Evolutionary conservation across 495 filamentous ascomycete species (phyloP), one percentile per base, ranked within the genome.

Genomic region (Penicillium egyptiacum): DNA sequence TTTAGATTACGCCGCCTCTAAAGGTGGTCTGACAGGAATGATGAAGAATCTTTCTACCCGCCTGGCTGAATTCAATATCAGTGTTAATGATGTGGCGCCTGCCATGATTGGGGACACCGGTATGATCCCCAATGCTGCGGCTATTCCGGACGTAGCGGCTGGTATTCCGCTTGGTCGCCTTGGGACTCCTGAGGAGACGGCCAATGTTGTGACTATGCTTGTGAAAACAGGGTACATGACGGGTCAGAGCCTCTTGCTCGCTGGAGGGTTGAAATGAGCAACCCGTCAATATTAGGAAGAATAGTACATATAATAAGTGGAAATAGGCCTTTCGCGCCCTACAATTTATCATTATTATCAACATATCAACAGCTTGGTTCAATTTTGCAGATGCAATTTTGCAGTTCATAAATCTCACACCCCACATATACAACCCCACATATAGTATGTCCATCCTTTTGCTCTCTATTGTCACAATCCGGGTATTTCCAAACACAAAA

Each of bases 21-120:
- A 90, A 81, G 75, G 83, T 70, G 50, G 87, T 71, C 62, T 90
- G 50, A 83, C 80, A 4, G 83, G 81, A 3, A 79, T 90, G 78
- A 86, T 87, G 76, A 83, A 81, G 62, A 88, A 85, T 55, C 71
- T 90, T 20, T 78, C 84, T 11, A 79, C 72, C n/a, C 80, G 82
- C 49, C 75, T 87, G 25, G 85, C 83, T 9, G 74, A 79, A 59
- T 75, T 77, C 56, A 85, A 85, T 30, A 87, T 91, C 59, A 90
- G 86, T 22, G 84, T 88, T 39, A 90, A 91, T 51, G 87, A 87
- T 63, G 85, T 91, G 3, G 85, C 87, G 14, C 88, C 88, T 0
- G 87, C 86, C 10, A 84, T 90, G 83, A 89, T 90, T 56, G 83
- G 84, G 10, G 82, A 84, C 6, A 88, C 84, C 16, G 79, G 81